Evolutionary conservation across 2,329 filamentous ascomycete genomes (phyloP).

Genomic region (Aspergillus pseudoviridinutans): DNA sequence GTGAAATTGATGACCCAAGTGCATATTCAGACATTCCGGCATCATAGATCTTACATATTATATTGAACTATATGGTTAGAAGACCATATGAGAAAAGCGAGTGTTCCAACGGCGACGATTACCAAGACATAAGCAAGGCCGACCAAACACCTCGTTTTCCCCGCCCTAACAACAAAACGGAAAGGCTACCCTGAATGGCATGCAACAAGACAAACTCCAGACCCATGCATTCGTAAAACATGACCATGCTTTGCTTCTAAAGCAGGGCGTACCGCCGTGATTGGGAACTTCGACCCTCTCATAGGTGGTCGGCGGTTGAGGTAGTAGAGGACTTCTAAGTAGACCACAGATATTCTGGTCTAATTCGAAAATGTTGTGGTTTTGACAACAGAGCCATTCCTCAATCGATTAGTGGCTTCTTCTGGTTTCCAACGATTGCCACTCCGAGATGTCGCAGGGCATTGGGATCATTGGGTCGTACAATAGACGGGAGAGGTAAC

Average conservation of each 20-base stretch:
- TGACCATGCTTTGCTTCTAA: slow-evolving; percentile 18
- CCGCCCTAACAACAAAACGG: slow-evolving; percentile 17
- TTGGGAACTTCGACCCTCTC: not conserved
- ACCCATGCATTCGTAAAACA: slow-evolving; percentile 35
- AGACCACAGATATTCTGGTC: not conserved
- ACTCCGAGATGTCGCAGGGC: slow-evolving; percentile 59
- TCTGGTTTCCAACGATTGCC: slow-evolving; percentile 58
- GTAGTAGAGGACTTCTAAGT: not conserved
- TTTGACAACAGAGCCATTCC: slow-evolving; percentile 9
- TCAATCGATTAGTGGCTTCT: slow-evolving; percentile 66
- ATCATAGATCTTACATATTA: slow-evolving; percentile 17
- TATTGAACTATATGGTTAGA: slow-evolving; percentile 12
- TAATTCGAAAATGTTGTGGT: slow-evolving; percentile 9
- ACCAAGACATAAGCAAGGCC: slow-evolving; percentile 9
- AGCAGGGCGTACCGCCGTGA: slow-evolving; percentile 6
- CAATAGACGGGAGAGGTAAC: slow-evolving; percentile 80
- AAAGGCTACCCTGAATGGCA: slow-evolving; percentile 23
- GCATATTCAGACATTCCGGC: not conserved
- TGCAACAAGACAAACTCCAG: slow-evolving; percentile 32
- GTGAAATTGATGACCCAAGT: not conserved
- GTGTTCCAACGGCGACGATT: slow-evolving; percentile 3
- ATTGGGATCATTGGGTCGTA: slow-evolving; percentile 69
- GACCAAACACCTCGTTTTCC: slow-evolving; percentile 20
- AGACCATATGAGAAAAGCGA: slow-evolving; percentile 6
- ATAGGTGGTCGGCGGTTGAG: not conserved